A percentile compares a stretch with the other conserved stretches of the same genome.
These are phyloP conservation scores for Verticillium nubilum DNA, from an alignment of 2,329 filamentous ascomycete genomes.

Conservation along the genomic window DNA sequence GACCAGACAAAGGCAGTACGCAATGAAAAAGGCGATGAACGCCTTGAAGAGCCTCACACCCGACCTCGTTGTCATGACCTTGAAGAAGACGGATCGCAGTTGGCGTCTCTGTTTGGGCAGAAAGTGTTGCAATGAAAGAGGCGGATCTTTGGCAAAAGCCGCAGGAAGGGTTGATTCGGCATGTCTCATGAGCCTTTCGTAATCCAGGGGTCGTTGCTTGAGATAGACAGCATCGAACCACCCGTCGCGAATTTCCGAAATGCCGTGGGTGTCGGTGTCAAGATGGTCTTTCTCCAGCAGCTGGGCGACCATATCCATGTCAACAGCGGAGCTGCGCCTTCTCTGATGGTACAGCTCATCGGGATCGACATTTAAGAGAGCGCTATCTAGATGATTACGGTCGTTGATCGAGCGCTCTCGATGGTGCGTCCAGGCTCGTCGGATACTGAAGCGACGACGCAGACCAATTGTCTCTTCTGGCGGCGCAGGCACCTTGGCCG, in stretches of 20 bases:
- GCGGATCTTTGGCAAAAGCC: conserved; percentile 38
- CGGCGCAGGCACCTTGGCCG: neutral
- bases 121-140: conserved; percentile 40
- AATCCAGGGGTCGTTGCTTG: conserved; percentile 31
- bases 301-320: conserved; percentile 25
- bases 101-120: conserved; percentile 42
- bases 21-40: conserved; percentile 50
- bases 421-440: neutral
- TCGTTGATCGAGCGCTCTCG: neutral
- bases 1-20: conserved; percentile 50
- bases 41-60: conserved; percentile 48
- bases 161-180: conserved; percentile 39
- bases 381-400: neutral
- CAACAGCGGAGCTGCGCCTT: neutral
- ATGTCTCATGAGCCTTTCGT: conserved; percentile 31
- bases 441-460: neutral
- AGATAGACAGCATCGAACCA: conserved; percentile 44
- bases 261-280: conserved; percentile 33
- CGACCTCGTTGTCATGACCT: conserved; percentile 40
- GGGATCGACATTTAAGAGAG: neutral
- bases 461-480: neutral
- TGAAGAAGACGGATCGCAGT: conserved; percentile 30
- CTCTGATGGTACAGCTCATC: neutral
- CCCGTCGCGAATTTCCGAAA: conserved; percentile 37
- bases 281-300: conserved; percentile 27